A percentile compares a stretch with the other conserved stretches of the same genome.
phyloP scores from a whole-genome alignment of 2,329 filamentous ascomycete species.

The Aplosporella prunicola region DNA sequence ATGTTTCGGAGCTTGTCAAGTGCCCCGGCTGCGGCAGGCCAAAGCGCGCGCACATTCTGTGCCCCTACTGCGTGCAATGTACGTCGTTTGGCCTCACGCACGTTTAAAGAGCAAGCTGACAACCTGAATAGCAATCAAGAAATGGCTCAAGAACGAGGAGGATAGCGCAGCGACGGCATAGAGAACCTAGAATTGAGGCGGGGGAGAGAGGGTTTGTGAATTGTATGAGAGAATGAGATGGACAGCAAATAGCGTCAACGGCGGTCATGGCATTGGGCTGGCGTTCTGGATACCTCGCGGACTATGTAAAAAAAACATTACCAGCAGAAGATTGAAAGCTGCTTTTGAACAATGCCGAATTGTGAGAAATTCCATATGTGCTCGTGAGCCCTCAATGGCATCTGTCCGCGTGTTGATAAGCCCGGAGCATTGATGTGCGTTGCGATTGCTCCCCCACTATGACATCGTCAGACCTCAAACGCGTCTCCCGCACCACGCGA shows the following conservation, averaged over 20 bases:
- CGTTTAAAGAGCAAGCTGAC: not conserved
- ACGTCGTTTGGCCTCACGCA: constrained; percentile 25
- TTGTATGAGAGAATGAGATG: too few species aligned
- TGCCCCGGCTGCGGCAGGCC: constrained; percentile 81
- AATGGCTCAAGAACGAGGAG: constrained; percentile 8
- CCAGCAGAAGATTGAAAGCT: not conserved
- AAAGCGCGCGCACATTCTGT: constrained; percentile 84
- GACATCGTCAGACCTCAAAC: constrained; percentile 10
- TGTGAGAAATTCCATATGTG: not conserved
- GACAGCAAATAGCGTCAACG: constrained; percentile 5
- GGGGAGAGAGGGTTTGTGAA: constrained; percentile 1
- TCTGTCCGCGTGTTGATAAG: too few species aligned
- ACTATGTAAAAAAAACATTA: not conserved
- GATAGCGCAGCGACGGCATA: not conserved
- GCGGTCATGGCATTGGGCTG: constrained; percentile 9
- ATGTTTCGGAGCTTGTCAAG: constrained; percentile 76
- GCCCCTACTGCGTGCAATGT: constrained; percentile 80
- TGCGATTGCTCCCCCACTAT: constrained; percentile 9
- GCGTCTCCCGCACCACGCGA: constrained; percentile 7
- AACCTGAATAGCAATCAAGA: constrained; percentile 4
- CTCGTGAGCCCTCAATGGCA: too few species aligned
- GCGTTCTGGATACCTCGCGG: constrained; percentile 8
- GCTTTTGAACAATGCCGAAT: not conserved
- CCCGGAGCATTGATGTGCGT: constrained; percentile 2
- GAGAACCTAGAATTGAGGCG: not conserved